These are phyloP conservation scores for Apocynum venetum DNA, from an alignment of 257 asterid genomes.

Conservation along the genomic window DNA sequence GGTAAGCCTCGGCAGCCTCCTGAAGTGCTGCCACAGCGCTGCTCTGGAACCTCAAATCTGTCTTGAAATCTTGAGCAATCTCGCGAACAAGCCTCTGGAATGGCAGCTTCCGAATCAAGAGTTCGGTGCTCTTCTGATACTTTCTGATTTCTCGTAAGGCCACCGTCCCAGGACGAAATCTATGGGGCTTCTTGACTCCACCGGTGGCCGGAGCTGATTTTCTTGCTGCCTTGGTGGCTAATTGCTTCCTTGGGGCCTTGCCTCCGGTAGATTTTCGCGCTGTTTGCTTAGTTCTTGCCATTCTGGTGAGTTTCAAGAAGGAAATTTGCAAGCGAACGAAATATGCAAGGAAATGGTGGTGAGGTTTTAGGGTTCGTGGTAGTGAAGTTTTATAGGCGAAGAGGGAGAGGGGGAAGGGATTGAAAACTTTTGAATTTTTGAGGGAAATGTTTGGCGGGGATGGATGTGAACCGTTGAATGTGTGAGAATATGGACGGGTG, in stretches of 20 bases:
- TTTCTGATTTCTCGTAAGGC: neutral
- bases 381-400: too few species aligned
- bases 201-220: neutral
- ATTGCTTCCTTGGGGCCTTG: constrained; percentile 4
- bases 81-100: neutral
- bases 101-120: neutral
- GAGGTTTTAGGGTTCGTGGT: too few species aligned
- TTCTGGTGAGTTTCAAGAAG: neutral
- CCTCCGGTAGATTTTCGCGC: neutral
- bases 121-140: neutral
- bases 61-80: neutral
- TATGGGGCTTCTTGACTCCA: neutral
- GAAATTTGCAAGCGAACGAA: too few species aligned
- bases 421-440: too few species aligned
- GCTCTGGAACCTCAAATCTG: neutral
- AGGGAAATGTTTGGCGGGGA: too few species aligned
- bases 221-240: neutral
- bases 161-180: neutral
- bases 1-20: neutral
- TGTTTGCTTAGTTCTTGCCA: constrained; percentile 4
- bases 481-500: too few species aligned
- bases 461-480: too few species aligned
- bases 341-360: too few species aligned
- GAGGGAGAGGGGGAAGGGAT: too few species aligned
- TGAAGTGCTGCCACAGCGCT: neutral